A percentile compares a stretch with the other conserved stretches of the same genome.
These are phyloP conservation scores for Aphanocladium album DNA, from an alignment of 2,329 filamentous ascomycete species.

Conservation along the genomic window DNA sequence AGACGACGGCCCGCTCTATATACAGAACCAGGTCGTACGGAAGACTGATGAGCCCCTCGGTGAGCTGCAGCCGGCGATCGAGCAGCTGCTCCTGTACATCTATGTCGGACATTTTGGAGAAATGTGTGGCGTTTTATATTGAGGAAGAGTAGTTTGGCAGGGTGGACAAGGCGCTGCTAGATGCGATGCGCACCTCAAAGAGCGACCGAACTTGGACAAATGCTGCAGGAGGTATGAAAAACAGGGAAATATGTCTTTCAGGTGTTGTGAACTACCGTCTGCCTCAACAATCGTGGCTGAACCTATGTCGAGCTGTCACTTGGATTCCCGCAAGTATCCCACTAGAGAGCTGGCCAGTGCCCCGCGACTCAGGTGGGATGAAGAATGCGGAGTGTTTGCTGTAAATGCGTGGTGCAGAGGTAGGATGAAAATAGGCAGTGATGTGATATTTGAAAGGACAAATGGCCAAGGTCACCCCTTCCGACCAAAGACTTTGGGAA, in stretches of 20 bases:
- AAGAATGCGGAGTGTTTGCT: neutral
- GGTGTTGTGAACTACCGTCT: too few species aligned
- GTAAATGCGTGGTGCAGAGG: neutral
- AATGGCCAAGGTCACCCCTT: conserved; percentile 1
- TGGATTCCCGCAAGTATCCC: neutral
- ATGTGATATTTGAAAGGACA: neutral
- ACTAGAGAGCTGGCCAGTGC: neutral
- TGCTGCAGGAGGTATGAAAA: neutral
- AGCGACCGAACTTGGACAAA: neutral
- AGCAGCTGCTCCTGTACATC: conserved; percentile 39
- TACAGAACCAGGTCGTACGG: conserved; percentile 62
- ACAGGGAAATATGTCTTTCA: neutral
- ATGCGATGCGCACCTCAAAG: neutral
- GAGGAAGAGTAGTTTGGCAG: neutral
- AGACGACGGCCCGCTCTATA: conserved; percentile 63
- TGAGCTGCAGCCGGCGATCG: conserved; percentile 51
- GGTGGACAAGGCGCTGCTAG: neutral
- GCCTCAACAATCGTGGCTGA: neutral
- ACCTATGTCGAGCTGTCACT: neutral
- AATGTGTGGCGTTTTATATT: neutral
- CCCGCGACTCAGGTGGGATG: conserved; percentile 6
- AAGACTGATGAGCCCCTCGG: conserved; percentile 44
- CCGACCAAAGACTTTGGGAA: neutral
- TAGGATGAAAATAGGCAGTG: neutral
- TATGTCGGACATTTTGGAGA: conserved; percentile 6